Evolutionary conservation across 345 rosid species (phyloP), one percentile per base, ranked within the genome.

Genomic region (Litchi chinensis): DNA sequence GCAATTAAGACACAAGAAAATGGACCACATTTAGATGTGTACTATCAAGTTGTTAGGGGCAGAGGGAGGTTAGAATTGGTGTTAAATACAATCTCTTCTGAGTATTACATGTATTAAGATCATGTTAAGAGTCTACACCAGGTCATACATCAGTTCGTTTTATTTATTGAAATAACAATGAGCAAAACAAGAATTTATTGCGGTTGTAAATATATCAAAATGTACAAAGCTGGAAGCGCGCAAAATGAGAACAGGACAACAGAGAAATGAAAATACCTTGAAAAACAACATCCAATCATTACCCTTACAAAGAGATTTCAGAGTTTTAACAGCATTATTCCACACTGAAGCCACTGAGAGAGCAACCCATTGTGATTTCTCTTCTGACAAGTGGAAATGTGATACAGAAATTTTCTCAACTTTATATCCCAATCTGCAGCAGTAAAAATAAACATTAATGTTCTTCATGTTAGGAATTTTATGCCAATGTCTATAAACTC

Each of bases 381-480:
- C 91, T 76, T 91, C 89, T 9, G 97, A 84, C 32, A 92, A 77
- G 76, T 85, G 85, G 86, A 92, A 93, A 74, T 80, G 76, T 65
- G 97, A 92, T 15, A 86, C 62, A 8, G 91, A 89, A 76, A 95
- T 85, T 87, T 93, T 93, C 88, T 95, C 97, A 19, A 92, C 19
- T 54, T 87, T 87, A 81, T 89, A 92, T 67, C 96, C 97, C 48
- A 93, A 83, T 86, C 97, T 95, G 95, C 86, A 92, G 8, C 73
- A 74, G 60, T 24, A 60, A 54, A 80, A 84, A 71, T 48, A 52
- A 46, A 72, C 50, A 68, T 5, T 19, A 77, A 21, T 50, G 21
- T 65, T 10, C 68, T n/a, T 40, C 74, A 74, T 9, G 69, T 73
- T 24, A 65, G 50, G 13, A 76, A 40, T 24, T 57, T 16, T 57